phyloP scores from a whole-genome alignment of 768 basidiomycete species.

The Trametes maxima region DNA sequence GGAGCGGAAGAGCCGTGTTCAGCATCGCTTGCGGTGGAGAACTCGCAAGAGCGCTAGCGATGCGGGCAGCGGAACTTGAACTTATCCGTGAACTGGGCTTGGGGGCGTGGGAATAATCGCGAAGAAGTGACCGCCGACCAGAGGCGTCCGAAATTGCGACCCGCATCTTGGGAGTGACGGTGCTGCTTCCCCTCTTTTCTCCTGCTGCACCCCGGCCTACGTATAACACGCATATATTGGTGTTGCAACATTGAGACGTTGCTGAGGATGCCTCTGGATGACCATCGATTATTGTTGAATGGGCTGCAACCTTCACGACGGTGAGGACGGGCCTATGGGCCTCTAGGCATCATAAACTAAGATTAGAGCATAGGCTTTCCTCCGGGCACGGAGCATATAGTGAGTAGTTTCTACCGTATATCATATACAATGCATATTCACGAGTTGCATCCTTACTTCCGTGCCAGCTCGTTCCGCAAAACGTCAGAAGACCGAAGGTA shows the following conservation, averaged over 20 bases:
- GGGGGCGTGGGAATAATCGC: too few relatives aligned
- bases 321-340: background rate
- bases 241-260: background rate
- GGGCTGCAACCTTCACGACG: slow-evolving; percentile 11
- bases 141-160: too few relatives aligned
- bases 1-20: too few relatives aligned
- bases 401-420: background rate
- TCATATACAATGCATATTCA: background rate
- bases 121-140: too few relatives aligned
- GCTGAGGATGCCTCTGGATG: background rate
- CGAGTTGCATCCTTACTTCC: background rate
- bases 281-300: slow-evolving; percentile 9
- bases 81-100: too few relatives aligned
- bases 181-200: too few relatives aligned
- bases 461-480: slow-evolving; percentile 36
- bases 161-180: too few relatives aligned
- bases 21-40: too few relatives aligned
- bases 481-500: slow-evolving; percentile 48
- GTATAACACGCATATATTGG: background rate
- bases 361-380: background rate
- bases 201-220: too few relatives aligned
- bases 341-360: background rate
- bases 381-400: background rate
- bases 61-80: too few relatives aligned
- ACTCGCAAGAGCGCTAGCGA: too few relatives aligned